Percentiles rank a stretch among this genome's conserved stretches.
phyloP scores from a whole-genome alignment of 2,329 filamentous ascomycete genomes.

The Penicillium oxalicum region DNA sequence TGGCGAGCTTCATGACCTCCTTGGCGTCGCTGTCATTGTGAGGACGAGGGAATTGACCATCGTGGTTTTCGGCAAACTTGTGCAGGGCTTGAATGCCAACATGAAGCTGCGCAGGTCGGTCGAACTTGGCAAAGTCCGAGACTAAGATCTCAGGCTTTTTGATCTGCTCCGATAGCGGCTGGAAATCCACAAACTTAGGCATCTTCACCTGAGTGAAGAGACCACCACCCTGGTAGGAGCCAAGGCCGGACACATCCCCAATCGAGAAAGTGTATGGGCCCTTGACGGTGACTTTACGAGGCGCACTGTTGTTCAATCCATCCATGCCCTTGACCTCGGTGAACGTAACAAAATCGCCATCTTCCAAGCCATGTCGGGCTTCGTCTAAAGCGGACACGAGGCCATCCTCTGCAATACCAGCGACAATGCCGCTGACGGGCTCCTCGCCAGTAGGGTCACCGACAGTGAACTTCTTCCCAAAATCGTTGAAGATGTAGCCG shows the following conservation, averaged over 20 bases:
- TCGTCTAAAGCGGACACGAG: constrained; percentile 91
- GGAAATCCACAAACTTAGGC: constrained; percentile 89
- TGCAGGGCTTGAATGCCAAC: constrained; percentile 89
- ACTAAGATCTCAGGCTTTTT: constrained; percentile 85
- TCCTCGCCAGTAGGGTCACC: constrained; percentile 88
- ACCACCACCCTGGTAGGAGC: constrained; percentile 80
- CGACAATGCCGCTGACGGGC: constrained; percentile 79
- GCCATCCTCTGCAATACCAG: constrained; percentile 81
- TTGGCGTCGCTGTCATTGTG: constrained; percentile 79
- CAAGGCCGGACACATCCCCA: constrained; percentile 80
- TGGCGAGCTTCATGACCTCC: constrained; percentile 68
- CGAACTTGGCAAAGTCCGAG: constrained; percentile 96
- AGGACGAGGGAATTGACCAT: constrained; percentile 67
- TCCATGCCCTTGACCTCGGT: constrained; percentile 92
- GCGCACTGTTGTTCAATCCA: constrained; percentile 71
- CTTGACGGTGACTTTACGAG: constrained; percentile 87
- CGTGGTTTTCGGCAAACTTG: constrained; percentile 68
- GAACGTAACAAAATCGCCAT: constrained; percentile 95
- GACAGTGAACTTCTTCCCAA: constrained; percentile 87
- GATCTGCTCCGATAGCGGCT: constrained; percentile 68
- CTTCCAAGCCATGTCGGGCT: constrained; percentile 87
- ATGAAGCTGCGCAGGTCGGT: constrained; percentile 86
- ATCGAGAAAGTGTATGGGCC: constrained; percentile 97
- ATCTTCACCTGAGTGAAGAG: constrained; percentile 97
- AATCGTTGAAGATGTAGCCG: constrained; percentile 94